Conservation (phyloP, 176 grass and related monocot species). For the Thinopyrum elongatum region DNA sequence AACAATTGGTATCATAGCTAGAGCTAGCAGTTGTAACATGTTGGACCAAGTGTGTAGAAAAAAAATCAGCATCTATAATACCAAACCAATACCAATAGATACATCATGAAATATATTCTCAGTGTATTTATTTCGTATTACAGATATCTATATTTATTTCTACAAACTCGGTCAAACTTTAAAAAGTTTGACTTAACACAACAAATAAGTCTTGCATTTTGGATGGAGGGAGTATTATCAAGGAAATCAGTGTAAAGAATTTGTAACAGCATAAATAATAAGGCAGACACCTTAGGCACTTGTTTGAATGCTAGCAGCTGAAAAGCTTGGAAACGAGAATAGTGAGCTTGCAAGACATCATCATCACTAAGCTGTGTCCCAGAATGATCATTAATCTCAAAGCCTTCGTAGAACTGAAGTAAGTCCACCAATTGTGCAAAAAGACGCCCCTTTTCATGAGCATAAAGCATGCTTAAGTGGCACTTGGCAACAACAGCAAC, state of each 20-base stretch:
- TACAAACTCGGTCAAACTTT: not conserved
- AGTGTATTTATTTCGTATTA: not conserved
- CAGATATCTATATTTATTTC: not conserved
- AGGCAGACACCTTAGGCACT: constrained; percentile 72
- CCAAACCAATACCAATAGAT: not conserved
- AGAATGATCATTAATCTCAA: constrained; percentile 96
- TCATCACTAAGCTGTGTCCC: constrained; percentile 91
- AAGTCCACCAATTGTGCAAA: constrained; percentile 95
- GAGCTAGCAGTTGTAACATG: too few relatives aligned
- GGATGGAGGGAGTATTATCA: not conserved
- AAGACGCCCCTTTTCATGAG: constrained; percentile 87
- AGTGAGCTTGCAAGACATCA: constrained; percentile 84
- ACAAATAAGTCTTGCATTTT: not conserved
- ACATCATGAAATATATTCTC: not conserved
- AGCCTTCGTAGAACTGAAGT: constrained; percentile 95
- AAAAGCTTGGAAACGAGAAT: constrained; percentile 86
- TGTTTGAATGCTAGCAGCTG: constrained; percentile 92
- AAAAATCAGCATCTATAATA: not conserved
- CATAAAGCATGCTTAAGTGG: constrained; percentile 69
- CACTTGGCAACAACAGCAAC: constrained; percentile 83
- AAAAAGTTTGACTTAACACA: not conserved
- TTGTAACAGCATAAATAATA: constrained; percentile 9
- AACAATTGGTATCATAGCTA: too few relatives aligned
- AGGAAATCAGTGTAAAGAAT: constrained; percentile 22
- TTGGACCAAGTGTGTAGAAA: not conserved